These are phyloP conservation scores for Pelargonium cotyledonis DNA, from an alignment of 441 rosid species.

Conservation along the genomic window DNA sequence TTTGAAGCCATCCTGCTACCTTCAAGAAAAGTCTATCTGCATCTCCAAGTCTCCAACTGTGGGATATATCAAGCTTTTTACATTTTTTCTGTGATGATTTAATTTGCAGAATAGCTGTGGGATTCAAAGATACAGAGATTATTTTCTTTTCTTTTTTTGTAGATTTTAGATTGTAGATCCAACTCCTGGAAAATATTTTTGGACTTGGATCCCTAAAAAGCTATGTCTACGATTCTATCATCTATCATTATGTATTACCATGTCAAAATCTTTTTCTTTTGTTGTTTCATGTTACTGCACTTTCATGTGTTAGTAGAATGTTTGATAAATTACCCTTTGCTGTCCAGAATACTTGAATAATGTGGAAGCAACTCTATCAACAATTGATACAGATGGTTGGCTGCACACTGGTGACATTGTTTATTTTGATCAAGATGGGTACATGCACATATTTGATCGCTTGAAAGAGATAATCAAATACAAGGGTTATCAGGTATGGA, in stretches of 20 bases:
- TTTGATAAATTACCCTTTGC: background rate
- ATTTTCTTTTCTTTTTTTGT: too few species aligned
- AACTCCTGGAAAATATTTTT: too few species aligned
- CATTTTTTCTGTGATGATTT: too few species aligned
- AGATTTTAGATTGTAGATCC: too few species aligned
- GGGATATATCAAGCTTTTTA: too few species aligned
- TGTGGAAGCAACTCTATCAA: constrained; percentile 46
- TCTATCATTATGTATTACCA: background rate
- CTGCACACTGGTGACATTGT: constrained; percentile 82
- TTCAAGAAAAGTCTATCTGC: too few species aligned
- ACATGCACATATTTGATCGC: constrained; percentile 56
- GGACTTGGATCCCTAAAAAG: too few species aligned
- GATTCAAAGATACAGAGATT: too few species aligned
- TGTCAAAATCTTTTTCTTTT: background rate
- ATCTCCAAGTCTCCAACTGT: too few species aligned
- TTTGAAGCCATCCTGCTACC: too few species aligned
- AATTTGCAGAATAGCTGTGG: too few species aligned
- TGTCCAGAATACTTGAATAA: constrained; percentile 62
- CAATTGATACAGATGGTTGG: constrained; percentile 66
- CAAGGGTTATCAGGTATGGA: constrained; percentile 76
- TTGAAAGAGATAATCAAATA: constrained; percentile 79
- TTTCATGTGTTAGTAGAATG: background rate
- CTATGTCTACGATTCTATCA: too few species aligned
- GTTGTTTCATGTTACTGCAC: background rate
- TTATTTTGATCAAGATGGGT: constrained; percentile 67